Base-by-base conservation (phyloP, 148 eudicot species). In the Rhododendron griersonianum region DNA sequence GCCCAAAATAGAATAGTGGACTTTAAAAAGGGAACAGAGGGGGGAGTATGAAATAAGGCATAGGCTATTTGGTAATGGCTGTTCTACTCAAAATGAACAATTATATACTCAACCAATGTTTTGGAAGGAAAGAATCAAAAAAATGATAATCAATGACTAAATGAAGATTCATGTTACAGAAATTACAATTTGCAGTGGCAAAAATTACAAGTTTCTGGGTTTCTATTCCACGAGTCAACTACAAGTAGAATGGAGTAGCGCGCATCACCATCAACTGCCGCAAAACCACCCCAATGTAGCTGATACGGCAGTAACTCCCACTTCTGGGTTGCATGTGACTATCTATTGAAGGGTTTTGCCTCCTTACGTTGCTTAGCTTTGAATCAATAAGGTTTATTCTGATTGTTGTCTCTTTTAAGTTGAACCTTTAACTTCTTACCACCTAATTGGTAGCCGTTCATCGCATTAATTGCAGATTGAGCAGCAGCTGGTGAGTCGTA, bases 381-480 rank as follows among this genome's bases (percentile, higher is more conserved):
- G 77, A 91, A 89, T 93, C 90, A 93, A 84, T 89, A 93, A 65
- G 93, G 82, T 87, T 88, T 91, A 86, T 65, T 95, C 86, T 91
- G 94, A 88, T 92, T 94, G 91, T 92, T 94, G 88, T 94, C 98
- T 91, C 98, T 91, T 92, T 98, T 98, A 59, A 93, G 97, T 89
- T 98, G 95, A 89, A 98, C 99, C 92, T 95, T 95, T 93, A 98
- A 90, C 90, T 95, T 98, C 89, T 98, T 98, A 92, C 96, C 93
- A 78, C 95, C 95, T 91, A 98, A 91, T 89, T 94, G 99, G 90
- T 37, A 90, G 63, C 99, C 99, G 87, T 98, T 94, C 99, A 95
- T 98, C 91, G 81, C 88, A 85, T 83, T 90, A 78, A 98, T 98
- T 21, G 99, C 99, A 82, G 93, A 86, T 89, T 98, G 95, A 74